Percentiles rank a stretch among this genome's conserved stretches.
phyloP scores from a whole-genome alignment of 768 basidiomycete species.

The Daedaleopsis sinensis region DNA sequence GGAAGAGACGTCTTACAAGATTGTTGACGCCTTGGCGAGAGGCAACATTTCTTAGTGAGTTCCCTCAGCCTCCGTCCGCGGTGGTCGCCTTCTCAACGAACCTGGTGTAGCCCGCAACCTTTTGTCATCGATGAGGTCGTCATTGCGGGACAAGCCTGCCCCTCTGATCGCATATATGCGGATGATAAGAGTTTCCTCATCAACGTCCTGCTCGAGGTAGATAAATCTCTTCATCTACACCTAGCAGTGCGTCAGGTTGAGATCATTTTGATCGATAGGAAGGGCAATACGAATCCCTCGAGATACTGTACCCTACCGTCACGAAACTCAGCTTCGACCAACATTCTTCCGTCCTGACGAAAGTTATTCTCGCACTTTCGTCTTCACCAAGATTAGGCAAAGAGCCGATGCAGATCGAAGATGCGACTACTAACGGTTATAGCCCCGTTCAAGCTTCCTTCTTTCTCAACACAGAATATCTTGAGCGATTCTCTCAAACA shows the following conservation, averaged over 20 bases:
- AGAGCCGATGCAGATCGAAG: not conserved
- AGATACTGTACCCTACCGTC: constrained; percentile 44
- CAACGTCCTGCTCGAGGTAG: constrained; percentile 44
- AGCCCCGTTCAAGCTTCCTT: constrained; percentile 36
- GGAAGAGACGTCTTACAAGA: constrained; percentile 52
- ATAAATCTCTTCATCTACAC: not conserved
- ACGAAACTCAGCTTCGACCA: constrained; percentile 17
- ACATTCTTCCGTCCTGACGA: not conserved
- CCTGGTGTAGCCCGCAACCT: constrained; percentile 55
- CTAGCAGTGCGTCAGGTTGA: constrained; percentile 5
- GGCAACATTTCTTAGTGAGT: constrained; percentile 53
- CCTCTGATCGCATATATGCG: constrained; percentile 51
- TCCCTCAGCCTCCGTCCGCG: constrained; percentile 1
- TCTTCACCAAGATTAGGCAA: constrained; percentile 19
- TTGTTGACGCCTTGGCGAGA: constrained; percentile 50
- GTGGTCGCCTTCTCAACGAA: not conserved
- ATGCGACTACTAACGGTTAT: constrained; percentile 16
- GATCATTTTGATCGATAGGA: constrained; percentile 35
- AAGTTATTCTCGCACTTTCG: constrained; percentile 5
- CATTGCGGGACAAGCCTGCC: constrained; percentile 40
- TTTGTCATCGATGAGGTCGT: constrained; percentile 48
- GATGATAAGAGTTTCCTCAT: constrained; percentile 54
- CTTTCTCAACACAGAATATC: constrained; percentile 36
- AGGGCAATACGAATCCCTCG: constrained; percentile 54
- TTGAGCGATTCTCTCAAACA: constrained; percentile 43